Evolutionary conservation across 495 filamentous ascomycete species (phyloP).

Genomic region (Penicillium cosmopolitanum): DNA sequence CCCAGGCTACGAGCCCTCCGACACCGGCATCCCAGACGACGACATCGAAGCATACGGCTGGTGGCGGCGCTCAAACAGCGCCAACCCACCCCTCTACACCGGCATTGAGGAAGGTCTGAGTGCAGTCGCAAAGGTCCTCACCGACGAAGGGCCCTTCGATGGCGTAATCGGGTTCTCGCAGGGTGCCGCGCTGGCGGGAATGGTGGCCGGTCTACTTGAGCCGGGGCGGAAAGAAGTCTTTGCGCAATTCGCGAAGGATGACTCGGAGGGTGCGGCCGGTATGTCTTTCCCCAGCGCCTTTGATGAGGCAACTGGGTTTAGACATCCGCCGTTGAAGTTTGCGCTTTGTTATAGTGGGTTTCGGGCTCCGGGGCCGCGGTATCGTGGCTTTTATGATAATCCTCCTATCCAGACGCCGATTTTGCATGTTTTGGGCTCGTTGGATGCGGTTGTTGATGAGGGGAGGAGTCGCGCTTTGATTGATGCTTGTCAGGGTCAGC

Average conservation of each 20-base stretch:
- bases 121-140: slow-evolving; percentile 60
- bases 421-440: slow-evolving; percentile 77
- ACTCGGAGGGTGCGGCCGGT: slow-evolving; percentile 25
- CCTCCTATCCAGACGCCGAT: slow-evolving; percentile 76
- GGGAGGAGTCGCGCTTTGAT: slow-evolving; percentile 64
- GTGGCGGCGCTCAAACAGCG: slow-evolving; percentile 67
- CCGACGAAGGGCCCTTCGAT: slow-evolving; percentile 65
- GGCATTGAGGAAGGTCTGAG: slow-evolving; percentile 67
- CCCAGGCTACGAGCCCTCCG: slow-evolving; percentile 60
- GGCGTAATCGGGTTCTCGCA: slow-evolving; percentile 79
- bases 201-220: slow-evolving; percentile 74
- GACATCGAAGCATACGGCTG: slow-evolving; percentile 76
- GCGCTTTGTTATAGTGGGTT: slow-evolving; percentile 82
- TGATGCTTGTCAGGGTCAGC: slow-evolving; percentile 62
- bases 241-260: slow-evolving; percentile 32
- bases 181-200: slow-evolving; percentile 65
- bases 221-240: slow-evolving; percentile 50
- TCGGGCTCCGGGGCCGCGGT: slow-evolving; percentile 62
- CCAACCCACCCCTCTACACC: slow-evolving; percentile 59
- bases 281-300: slow-evolving; percentile 57
- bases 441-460: slow-evolving; percentile 92
- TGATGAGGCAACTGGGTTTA: slow-evolving; percentile 36
- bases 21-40: slow-evolving; percentile 38
- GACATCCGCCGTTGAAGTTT: slow-evolving; percentile 72
- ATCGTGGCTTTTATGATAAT: slow-evolving; percentile 68